These are phyloP conservation scores for Neospermospora avenae DNA, from an alignment of 2,329 filamentous ascomycete genomes.

Conservation along the genomic window DNA sequence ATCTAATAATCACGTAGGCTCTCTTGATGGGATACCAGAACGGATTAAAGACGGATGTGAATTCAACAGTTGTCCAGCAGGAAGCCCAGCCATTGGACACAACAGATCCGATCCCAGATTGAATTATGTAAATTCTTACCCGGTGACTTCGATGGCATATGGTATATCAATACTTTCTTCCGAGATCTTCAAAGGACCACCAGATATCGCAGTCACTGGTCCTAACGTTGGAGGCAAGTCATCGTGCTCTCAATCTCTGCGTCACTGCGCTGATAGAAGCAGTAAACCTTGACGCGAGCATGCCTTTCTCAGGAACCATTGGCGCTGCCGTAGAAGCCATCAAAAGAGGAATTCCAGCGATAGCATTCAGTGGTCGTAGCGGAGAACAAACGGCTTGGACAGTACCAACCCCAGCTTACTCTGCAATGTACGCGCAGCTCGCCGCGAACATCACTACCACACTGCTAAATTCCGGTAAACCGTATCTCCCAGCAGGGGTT, in stretches of 20 bases:
- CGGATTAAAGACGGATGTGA: slow-evolving; percentile 1
- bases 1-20: background rate
- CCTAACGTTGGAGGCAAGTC: slow-evolving; percentile 5
- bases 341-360: slow-evolving; percentile 5
- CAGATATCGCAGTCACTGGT: slow-evolving; percentile 7
- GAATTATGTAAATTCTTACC: slow-evolving; percentile 7
- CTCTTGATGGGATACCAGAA: background rate
- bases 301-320: slow-evolving; percentile 7
- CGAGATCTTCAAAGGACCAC: slow-evolving; percentile 1
- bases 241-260: background rate
- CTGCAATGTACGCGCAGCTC: background rate
- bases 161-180: slow-evolving; percentile 4
- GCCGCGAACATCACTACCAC: background rate
- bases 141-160: slow-evolving; percentile 1
- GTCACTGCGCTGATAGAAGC: background rate
- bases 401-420: background rate
- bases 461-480: background rate
- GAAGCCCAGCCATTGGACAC: background rate
- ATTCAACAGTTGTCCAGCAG: slow-evolving; percentile 1
- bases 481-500: slow-evolving; percentile 3
- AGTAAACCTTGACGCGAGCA: slow-evolving; percentile 3
- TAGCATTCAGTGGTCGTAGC: slow-evolving; percentile 4
- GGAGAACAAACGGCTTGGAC: slow-evolving; percentile 4
- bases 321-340: slow-evolving; percentile 5
- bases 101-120: slow-evolving; percentile 4